Evolutionary conservation across 2,329 filamentous ascomycete genomes (phyloP).

Genomic region (Lachnellula occidentalis): DNA sequence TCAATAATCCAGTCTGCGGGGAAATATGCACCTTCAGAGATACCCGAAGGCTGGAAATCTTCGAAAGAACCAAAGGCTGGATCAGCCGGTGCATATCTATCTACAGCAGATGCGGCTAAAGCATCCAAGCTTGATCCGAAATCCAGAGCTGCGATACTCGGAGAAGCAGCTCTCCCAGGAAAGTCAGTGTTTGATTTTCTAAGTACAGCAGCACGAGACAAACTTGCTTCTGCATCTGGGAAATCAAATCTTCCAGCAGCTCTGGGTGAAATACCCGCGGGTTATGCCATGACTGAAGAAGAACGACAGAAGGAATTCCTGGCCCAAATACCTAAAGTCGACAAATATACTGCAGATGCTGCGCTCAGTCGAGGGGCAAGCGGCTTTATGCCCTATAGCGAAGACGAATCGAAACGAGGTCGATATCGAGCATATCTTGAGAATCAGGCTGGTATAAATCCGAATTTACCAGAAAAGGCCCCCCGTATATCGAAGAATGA

Average conservation of each 20-base stretch:
- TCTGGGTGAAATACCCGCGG: conserved; percentile 65
- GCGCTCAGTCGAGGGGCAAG: conserved; percentile 60
- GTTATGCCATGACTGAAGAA: conserved; percentile 56
- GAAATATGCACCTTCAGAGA: conserved; percentile 58
- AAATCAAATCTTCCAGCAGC: conserved; percentile 72
- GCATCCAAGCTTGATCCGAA: conserved; percentile 69
- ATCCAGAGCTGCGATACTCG: conserved; percentile 71
- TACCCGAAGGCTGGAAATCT: conserved; percentile 71
- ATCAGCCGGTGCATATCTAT: conserved; percentile 46
- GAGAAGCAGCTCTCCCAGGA: conserved; percentile 74
- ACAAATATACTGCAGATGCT: conserved; percentile 61
- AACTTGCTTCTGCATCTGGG: conserved; percentile 70
- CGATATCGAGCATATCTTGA: conserved; percentile 82
- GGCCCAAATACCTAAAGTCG: conserved; percentile 56
- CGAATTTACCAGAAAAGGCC: conserved; percentile 48
- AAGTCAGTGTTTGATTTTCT: conserved; percentile 97
- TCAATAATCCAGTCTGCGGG: conserved; percentile 38
- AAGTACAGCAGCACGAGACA: conserved; percentile 68
- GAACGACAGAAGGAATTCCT: conserved; percentile 55
- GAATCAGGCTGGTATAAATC: conserved; percentile 59
- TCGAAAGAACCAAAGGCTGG: conserved; percentile 40
- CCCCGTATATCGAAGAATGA: conserved; percentile 54
- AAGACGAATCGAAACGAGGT: conserved; percentile 71
- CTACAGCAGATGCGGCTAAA: conserved; percentile 72
- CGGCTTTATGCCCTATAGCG: conserved; percentile 77